Conservation (phyloP, 345 rosid species). For the Citropsis articulata region DNA sequence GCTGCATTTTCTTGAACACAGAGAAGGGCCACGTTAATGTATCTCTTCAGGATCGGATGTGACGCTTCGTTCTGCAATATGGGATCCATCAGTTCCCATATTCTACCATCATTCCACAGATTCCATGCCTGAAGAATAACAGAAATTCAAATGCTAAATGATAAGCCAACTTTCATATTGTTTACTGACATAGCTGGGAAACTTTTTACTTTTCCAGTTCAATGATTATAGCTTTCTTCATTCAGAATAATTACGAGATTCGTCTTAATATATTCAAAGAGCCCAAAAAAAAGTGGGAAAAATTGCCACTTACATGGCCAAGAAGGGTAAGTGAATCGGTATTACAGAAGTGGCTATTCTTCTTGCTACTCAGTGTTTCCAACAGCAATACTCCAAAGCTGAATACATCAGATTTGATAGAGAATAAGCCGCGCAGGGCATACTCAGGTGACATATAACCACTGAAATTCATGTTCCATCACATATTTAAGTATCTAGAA, state of each 20-base stretch:
- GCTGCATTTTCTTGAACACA: slow-evolving; percentile 23
- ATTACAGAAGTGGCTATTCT: slow-evolving; percentile 2
- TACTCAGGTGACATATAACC: slow-evolving; percentile 15
- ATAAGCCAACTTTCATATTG: too few species aligned
- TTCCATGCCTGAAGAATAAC: too few species aligned
- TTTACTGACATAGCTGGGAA: too few species aligned
- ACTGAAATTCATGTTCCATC: not conserved
- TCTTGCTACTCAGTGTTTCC: slow-evolving; percentile 11
- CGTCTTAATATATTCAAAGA: not conserved
- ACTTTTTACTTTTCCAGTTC: not conserved
- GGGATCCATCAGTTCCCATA: too few species aligned
- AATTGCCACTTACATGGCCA: slow-evolving; percentile 11
- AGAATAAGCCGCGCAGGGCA: not conserved
- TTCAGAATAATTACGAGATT: not conserved
- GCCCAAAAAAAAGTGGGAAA: not conserved
- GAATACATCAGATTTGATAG: not conserved
- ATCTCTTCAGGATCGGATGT: too few species aligned
- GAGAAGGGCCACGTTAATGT: slow-evolving; percentile 10
- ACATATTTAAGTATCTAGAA: too few species aligned
- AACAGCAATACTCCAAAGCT: slow-evolving; percentile 9
- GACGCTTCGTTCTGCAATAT: too few species aligned
- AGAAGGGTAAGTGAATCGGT: slow-evolving; percentile 11
- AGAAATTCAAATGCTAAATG: not conserved
- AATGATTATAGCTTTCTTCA: too few species aligned
- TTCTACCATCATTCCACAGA: too few species aligned